These are phyloP conservation scores for Strigomonas galati DNA, from an alignment of 208 protist species.

Conservation along the genomic window DNA sequence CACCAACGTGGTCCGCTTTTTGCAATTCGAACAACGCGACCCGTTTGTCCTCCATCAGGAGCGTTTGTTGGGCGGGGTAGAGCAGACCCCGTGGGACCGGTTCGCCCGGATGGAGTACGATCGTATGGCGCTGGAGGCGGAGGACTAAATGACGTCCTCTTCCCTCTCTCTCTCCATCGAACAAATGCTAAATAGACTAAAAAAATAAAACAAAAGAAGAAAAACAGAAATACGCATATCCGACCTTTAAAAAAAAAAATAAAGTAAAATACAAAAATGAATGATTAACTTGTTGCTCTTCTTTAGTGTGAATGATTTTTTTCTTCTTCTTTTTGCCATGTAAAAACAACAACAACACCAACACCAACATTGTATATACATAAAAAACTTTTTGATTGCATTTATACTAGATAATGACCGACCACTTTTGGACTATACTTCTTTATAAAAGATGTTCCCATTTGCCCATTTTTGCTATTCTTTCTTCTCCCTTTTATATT, in stretches of 20 bases:
- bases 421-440: constrained; percentile 5
- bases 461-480: background rate
- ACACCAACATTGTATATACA: too few relatives aligned
- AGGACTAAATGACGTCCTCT: constrained; percentile 20
- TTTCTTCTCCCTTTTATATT: background rate
- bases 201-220: constrained; percentile 3
- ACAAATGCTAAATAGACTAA: too few relatives aligned
- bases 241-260: too few relatives aligned
- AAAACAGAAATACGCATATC: too few relatives aligned
- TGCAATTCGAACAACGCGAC: constrained; percentile 92
- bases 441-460: background rate
- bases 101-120: constrained; percentile 93
- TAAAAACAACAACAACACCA: too few relatives aligned
- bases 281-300: too few relatives aligned
- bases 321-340: too few relatives aligned
- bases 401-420: background rate
- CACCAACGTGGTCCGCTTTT: constrained; percentile 92
- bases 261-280: too few relatives aligned
- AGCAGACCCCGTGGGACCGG: constrained; percentile 89
- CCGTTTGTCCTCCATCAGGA: constrained; percentile 83
- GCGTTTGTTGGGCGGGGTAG: constrained; percentile 52
- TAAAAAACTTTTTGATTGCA: too few relatives aligned
- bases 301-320: too few relatives aligned
- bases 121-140: constrained; percentile 83
- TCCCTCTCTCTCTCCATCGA: background rate